Conservation (phyloP, 139 green algal species). For the Chlorella sp. region DNA sequence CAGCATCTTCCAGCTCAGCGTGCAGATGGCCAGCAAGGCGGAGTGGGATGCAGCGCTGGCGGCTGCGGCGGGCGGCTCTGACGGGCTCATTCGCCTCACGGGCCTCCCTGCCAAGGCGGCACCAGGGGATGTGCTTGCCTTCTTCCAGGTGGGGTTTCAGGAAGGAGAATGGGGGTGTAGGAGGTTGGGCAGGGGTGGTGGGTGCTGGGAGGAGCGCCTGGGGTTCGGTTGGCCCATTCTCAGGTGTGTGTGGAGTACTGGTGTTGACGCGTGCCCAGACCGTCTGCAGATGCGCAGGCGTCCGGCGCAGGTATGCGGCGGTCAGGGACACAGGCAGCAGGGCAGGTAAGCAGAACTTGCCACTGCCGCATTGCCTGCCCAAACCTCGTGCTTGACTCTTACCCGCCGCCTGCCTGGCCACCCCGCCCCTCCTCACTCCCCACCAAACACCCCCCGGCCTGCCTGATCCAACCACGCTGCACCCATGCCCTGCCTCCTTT, state of each 20-base stretch:
- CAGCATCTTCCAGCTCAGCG: constrained; percentile 38
- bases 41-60: constrained; percentile 30
- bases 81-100: constrained; percentile 80
- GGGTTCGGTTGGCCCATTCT: not conserved
- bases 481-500: not conserved
- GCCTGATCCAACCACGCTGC: not conserved
- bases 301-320: no score
- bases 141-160: constrained; percentile 28
- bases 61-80: constrained; percentile 30
- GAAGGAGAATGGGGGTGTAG: not conserved
- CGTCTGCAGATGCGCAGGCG: not conserved
- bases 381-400: no score
- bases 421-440: no score
- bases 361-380: no score
- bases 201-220: not conserved
- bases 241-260: not conserved
- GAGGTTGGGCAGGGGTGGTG: not conserved
- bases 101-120: constrained; percentile 73
- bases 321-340: no score
- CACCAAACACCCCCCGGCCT: not conserved
- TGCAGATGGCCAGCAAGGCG: constrained; percentile 19
- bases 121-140: constrained; percentile 73
- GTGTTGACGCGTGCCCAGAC: not conserved
- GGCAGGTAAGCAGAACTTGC: no score
- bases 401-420: not conserved